Percentiles rank a stretch among this genome's conserved stretches.
These are phyloP conservation scores for Neltuma alba DNA, from an alignment of 306 rosid genomes.

Conservation along the genomic window DNA sequence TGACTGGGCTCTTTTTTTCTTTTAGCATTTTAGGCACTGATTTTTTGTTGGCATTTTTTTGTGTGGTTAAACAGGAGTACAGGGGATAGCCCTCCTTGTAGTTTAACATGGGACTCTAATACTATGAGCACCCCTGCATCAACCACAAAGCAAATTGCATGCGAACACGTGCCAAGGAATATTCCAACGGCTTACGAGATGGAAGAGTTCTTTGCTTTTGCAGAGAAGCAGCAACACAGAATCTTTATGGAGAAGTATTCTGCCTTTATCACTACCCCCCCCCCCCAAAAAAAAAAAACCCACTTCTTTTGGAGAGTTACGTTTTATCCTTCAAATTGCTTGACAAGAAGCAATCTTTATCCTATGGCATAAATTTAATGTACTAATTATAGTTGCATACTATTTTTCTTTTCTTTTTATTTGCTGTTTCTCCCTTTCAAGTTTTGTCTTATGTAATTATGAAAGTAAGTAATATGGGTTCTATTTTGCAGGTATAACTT, in stretches of 20 bases:
- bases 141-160: conserved; percentile 47
- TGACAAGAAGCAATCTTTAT: not conserved
- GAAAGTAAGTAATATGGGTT: not conserved
- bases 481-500: conserved; percentile 82
- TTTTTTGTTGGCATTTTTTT: not conserved
- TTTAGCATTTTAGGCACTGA: conserved; percentile 23
- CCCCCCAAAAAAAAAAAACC: no score
- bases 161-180: conserved; percentile 49
- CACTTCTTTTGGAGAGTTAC: no score
- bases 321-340: no score
- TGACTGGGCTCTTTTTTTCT: not conserved
- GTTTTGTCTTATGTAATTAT: not conserved
- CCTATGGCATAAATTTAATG: not conserved
- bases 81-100: conserved; percentile 82
- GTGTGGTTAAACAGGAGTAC: conserved; percentile 54
- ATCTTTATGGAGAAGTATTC: conserved; percentile 70
- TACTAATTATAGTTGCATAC: not conserved
- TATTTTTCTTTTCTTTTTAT: not conserved
- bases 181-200: conserved; percentile 74
- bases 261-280: not conserved
- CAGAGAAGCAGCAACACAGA: conserved; percentile 83
- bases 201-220: conserved; percentile 80
- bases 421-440: not conserved
- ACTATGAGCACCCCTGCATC: conserved; percentile 65
- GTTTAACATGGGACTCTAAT: conserved; percentile 65